Conservation (phyloP, 345 rosid genomes). For the Barbarea vulgaris region DNA sequence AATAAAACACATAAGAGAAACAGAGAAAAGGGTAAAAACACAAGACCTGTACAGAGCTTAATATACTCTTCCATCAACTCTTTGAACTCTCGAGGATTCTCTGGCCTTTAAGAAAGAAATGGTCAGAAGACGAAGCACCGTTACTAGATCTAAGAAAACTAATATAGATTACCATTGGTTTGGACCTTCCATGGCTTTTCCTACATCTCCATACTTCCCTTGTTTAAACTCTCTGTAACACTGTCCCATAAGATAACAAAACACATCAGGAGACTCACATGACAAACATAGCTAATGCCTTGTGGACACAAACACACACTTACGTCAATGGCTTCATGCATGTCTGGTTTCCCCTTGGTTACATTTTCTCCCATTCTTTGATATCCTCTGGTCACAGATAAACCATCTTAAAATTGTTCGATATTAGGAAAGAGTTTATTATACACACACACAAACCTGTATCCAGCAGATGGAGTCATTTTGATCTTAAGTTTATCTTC, state of each 20-base stretch:
- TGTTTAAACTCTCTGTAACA: conserved; percentile 67
- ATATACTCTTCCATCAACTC: conserved; percentile 68
- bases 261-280: conserved; percentile 10
- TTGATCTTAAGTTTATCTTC: conserved; percentile 74
- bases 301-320: conserved; percentile 9
- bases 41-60: conserved; percentile 72
- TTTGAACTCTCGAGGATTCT: conserved; percentile 56
- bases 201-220: conserved; percentile 73
- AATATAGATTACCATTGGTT: conserved; percentile 67
- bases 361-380: conserved; percentile 80
- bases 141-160: not conserved
- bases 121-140: not conserved
- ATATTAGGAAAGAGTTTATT: not conserved
- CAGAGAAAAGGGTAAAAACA: conserved; percentile 19
- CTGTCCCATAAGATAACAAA: conserved; percentile 37
- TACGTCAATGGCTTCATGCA: conserved; percentile 90
- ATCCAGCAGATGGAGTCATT: conserved; percentile 70
- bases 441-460: conserved; percentile 57
- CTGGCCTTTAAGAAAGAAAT: conserved; percentile 58
- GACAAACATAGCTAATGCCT: not conserved
- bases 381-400: conserved; percentile 66
- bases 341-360: conserved; percentile 78
- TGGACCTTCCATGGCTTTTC: conserved; percentile 76
- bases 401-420: not conserved
- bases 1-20: not conserved